These are phyloP conservation scores for Fraxinus floribunda DNA, from an alignment of 305 asterid genomes.

Conservation along the genomic window DNA sequence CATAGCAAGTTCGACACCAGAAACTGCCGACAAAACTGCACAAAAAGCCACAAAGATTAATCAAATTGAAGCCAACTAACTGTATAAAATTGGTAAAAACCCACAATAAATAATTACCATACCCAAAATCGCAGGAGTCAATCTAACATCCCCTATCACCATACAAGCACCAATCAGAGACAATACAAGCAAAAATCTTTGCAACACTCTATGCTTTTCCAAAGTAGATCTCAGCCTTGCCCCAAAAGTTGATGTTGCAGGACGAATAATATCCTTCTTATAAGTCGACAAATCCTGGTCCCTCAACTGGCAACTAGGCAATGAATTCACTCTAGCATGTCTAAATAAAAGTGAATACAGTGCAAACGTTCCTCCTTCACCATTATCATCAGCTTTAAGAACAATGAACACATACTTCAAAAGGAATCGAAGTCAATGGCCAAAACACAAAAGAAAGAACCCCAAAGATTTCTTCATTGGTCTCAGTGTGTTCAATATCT, in stretches of 20 bases:
- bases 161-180: conserved; percentile 72
- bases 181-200: conserved; percentile 49
- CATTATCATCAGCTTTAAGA: conserved; percentile 90
- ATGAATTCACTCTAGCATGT: conserved; percentile 74
- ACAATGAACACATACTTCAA: conserved; percentile 85
- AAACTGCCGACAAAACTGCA: conserved; percentile 77
- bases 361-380: conserved; percentile 98
- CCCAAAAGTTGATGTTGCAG: conserved; percentile 48
- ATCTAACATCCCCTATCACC: conserved; percentile 75
- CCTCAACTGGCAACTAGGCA: conserved; percentile 76
- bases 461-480: conserved; percentile 87
- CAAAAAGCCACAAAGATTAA: conserved; percentile 18
- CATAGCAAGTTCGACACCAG: conserved; percentile 68
- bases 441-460: conserved; percentile 78
- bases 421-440: conserved; percentile 77
- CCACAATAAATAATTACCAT: background rate
- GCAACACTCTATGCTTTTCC: conserved; percentile 53
- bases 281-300: conserved; percentile 63
- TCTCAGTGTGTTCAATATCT: conserved; percentile 72
- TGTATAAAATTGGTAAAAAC: background rate
- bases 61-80: conserved; percentile 2
- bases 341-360: conserved; percentile 76
- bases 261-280: conserved; percentile 43
- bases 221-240: conserved; percentile 50
- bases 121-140: conserved; percentile 69